These are phyloP conservation scores for Exsudoporus frostii DNA, from an alignment of 768 basidiomycete species.

Conservation along the genomic window DNA sequence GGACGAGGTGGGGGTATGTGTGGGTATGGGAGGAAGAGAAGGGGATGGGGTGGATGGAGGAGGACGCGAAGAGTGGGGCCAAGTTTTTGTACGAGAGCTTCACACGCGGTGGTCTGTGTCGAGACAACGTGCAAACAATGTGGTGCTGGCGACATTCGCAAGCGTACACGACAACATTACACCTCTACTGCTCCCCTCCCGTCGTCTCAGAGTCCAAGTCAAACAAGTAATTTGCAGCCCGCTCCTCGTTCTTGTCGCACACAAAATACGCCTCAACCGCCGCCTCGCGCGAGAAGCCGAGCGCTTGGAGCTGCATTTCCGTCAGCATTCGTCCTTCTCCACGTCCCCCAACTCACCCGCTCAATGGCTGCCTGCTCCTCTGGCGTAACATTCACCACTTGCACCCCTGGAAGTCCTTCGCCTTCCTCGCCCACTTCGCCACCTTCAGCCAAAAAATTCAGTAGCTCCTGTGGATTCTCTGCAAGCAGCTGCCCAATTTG, in stretches of 20 bases:
- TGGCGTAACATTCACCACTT: conserved; percentile 70
- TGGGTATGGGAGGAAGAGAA: conserved; percentile 26
- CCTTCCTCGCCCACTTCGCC: conserved; percentile 40
- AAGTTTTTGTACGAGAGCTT: conserved; percentile 32
- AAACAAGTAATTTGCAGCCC: conserved; percentile 93
- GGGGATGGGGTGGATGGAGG: conserved; percentile 4
- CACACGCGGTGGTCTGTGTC: conserved; percentile 19
- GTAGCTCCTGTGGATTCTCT: conserved; percentile 67
- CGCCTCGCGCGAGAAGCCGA: conserved; percentile 81
- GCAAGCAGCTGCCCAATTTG: conserved; percentile 65
- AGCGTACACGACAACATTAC: conserved; percentile 1
- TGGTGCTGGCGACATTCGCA: conserved; percentile 1
- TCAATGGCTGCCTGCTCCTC: conserved; percentile 89
- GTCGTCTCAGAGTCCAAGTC: conserved; percentile 39
- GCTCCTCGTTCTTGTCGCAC: conserved; percentile 95
- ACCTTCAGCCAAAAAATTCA: conserved; percentile 57
- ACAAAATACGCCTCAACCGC: conserved; percentile 92
- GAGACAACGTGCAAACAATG: conserved; percentile 29
- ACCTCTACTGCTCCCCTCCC: conserved; percentile 46
- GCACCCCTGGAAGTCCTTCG: conserved; percentile 29
- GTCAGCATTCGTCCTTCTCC: conserved; percentile 1
- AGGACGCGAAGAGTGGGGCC: conserved; percentile 18
- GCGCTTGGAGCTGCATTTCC: conserved; percentile 62
- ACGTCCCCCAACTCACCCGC: conserved; percentile 56
- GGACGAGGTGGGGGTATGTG: conserved; percentile 18